phyloP scores from a whole-genome alignment of 768 basidiomycete genomes.

The Neoboletus brunneissimus region DNA sequence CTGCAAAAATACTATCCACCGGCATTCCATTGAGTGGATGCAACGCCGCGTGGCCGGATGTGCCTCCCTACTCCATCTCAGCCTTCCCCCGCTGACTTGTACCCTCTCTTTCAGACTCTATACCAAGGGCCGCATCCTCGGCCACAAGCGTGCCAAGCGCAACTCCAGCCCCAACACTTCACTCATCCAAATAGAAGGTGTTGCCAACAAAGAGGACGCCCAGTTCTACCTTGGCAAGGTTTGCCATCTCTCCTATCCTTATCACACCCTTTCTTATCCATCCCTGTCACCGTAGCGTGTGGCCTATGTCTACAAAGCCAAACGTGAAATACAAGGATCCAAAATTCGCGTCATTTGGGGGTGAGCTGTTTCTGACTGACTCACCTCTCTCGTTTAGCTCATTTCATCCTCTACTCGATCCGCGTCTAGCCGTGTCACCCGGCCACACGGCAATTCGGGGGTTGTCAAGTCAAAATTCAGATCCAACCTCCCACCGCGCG shows the following conservation, averaged over 20 bases:
- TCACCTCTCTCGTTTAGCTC: background rate
- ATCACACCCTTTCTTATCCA: background rate
- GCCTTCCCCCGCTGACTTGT: background rate
- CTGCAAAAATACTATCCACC: background rate
- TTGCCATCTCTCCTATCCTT: conserved; percentile 21
- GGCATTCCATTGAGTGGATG: conserved; percentile 17
- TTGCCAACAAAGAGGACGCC: conserved; percentile 88
- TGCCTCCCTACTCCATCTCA: background rate
- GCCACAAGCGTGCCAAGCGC: conserved; percentile 98
- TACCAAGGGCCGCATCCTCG: conserved; percentile 93
- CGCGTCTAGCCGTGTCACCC: conserved; percentile 74
- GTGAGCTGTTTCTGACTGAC: conserved; percentile 42
- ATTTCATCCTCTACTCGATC: background rate
- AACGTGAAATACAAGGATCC: conserved; percentile 90
- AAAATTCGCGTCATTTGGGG: conserved; percentile 99
- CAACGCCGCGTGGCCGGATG: conserved; percentile 10
- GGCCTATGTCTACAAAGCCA: conserved; percentile 97
- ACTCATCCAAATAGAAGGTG: conserved; percentile 96
- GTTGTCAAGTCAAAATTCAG: conserved; percentile 97
- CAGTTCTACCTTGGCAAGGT: conserved; percentile 99
- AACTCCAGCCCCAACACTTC: conserved; percentile 96
- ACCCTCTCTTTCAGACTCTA: conserved; percentile 66
- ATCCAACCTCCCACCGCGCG: conserved; percentile 90
- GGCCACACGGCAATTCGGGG: conserved; percentile 91
- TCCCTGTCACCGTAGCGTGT: conserved; percentile 59